Base-by-base conservation (phyloP, 257 asterid genomes). In the Solanum sparsipilum region DNA sequence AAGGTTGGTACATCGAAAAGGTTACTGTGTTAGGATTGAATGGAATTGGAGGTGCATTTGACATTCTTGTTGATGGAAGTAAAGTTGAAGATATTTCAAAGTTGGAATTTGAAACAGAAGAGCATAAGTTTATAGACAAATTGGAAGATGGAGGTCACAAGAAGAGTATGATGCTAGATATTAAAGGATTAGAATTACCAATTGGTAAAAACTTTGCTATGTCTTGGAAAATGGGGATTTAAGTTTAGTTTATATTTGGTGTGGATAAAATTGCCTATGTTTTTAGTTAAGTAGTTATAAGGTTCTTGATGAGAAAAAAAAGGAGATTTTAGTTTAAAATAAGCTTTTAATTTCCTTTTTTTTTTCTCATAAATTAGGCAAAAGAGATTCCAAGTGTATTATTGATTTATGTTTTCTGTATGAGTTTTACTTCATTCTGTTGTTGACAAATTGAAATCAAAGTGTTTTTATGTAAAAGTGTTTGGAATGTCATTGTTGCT, bases 181-280 rank as follows among this genome's bases (percentile, higher is more conserved):
- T 97, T 39, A 86, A 87, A 60, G 99, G 99, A 32, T 84, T 97
- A 90, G 91, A 96, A 31, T 89, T 97, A 91, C 92, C 91, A 56
- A 83, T 97, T 87, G 99, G 99, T 9, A 93, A 97, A 89, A 93
- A 93, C 74, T 97, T 97, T 88, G 87, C 90, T 11, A 67, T 97
- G 92, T 91, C 98, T 5, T 97, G 99, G 99, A 93, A 93, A 88
- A 91, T 97, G 95, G 98, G 98, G 79, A 89, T 88, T 78, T 87
- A 27, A 81, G 67, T 41, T 79, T 79, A 79, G 25, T 79, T 41
- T 78, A 41, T 78, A 39, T 39, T 6, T 79, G 84, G 84, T 44
- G 38, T 79, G 65, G 84, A 79, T 79, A 79, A 21, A 15, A 79
- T 27, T 79, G 67, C 85, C 85, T 27, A 46, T 79, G 39, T 27